phyloP scores from a whole-genome alignment of 2,329 filamentous ascomycete genomes.

The Fusarium sp. region DNA sequence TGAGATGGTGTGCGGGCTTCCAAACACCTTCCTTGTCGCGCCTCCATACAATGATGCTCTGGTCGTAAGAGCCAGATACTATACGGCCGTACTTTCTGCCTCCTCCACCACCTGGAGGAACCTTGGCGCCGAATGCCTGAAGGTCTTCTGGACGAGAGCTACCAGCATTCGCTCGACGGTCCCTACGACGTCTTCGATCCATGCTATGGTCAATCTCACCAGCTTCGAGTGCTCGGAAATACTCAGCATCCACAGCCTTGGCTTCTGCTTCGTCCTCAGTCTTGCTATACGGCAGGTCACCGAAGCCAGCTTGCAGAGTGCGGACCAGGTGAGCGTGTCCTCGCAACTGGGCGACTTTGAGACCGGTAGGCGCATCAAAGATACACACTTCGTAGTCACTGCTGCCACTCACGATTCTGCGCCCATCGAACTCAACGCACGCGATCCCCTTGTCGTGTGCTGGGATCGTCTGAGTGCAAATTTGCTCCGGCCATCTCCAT shows the following conservation, averaged over 20 bases:
- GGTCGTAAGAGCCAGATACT: constrained; percentile 96
- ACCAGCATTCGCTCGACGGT: constrained; percentile 74
- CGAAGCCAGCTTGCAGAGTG: constrained; percentile 95
- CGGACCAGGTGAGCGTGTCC: constrained; percentile 89
- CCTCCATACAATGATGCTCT: constrained; percentile 95
- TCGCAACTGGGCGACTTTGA: constrained; percentile 89
- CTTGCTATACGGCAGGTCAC: constrained; percentile 85
- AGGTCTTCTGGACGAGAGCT: constrained; percentile 83
- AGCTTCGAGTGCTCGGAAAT: constrained; percentile 72
- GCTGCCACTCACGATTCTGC: constrained; percentile 93
- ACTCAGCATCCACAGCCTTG: constrained; percentile 79
- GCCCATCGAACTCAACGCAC: constrained; percentile 95
- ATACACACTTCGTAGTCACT: constrained; percentile 97
- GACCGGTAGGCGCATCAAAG: constrained; percentile 87
- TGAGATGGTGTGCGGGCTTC: constrained; percentile 81
- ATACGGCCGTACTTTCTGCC: constrained; percentile 94
- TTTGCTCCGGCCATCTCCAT: constrained; percentile 89
- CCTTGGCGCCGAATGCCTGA: constrained; percentile 84
- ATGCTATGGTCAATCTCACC: constrained; percentile 61
- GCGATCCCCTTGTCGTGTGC: constrained; percentile 97
- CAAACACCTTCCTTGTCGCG: constrained; percentile 88
- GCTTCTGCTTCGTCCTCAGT: constrained; percentile 83
- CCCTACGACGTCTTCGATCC: constrained; percentile 53
- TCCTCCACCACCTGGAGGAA: constrained; percentile 92
- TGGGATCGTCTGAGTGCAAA: constrained; percentile 82